Percentiles rank a stretch among this genome's conserved stretches.
Evolutionary conservation across 257 asterid genomes (phyloP).

Genomic region (Jaltomata sinuosa): DNA sequence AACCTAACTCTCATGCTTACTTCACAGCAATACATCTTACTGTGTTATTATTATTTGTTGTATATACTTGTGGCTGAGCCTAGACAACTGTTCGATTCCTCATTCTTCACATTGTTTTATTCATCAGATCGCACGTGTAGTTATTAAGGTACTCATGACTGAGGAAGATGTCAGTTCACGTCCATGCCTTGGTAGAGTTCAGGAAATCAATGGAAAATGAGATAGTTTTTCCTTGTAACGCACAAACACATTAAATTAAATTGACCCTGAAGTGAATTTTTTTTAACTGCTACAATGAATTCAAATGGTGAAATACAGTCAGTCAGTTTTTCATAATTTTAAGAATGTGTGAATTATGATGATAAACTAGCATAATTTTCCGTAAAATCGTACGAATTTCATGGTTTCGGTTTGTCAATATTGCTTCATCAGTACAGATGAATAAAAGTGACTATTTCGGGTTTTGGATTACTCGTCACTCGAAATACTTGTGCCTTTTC

Average conservation of each 20-base stretch:
- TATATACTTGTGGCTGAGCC: not conserved
- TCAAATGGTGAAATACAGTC: not conserved
- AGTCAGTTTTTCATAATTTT: not conserved
- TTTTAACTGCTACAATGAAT: not conserved
- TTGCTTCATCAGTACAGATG: not conserved
- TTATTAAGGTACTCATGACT: not conserved
- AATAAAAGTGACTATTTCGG: not conserved
- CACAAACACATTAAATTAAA: not conserved
- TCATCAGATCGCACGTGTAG: not conserved
- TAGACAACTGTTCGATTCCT: not conserved
- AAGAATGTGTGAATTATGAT: not conserved
- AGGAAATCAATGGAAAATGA: not conserved
- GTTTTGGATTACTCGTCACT: not conserved
- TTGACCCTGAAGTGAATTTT: not conserved
- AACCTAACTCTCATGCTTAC: not conserved
- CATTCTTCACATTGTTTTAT: not conserved
- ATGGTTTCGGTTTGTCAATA: not conserved
- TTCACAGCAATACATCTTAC: not conserved
- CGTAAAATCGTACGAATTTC: not conserved
- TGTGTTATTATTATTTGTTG: not conserved
- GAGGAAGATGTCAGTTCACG: not conserved
- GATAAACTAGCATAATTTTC: not conserved
- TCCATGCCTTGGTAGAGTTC: not conserved
- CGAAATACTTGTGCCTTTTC: not conserved
- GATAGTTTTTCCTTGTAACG: not conserved